Evolutionary conservation across 306 rosid species (phyloP).

Genomic region (Echinosophora koreensis): DNA sequence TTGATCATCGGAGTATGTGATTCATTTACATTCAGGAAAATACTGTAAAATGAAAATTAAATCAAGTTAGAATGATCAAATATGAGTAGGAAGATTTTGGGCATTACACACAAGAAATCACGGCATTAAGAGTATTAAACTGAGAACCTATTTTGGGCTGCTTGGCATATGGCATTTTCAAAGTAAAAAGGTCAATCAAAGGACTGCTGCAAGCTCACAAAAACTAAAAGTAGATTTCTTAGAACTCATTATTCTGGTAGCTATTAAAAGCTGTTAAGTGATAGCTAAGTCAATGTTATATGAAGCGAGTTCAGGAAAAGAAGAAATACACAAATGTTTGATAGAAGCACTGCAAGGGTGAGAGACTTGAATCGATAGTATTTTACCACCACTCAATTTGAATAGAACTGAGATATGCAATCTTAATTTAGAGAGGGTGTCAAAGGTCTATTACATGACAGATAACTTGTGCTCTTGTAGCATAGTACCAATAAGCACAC

Average conservation of each 20-base stretch:
- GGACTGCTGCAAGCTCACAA: not conserved
- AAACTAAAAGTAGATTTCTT: conserved; percentile 8
- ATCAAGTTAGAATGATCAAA: too few relatives aligned
- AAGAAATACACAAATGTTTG: not conserved
- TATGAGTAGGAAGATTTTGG: too few relatives aligned
- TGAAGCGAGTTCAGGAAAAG: conserved; percentile 33
- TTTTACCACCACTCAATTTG: conserved; percentile 2
- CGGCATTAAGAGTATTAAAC: too few relatives aligned
- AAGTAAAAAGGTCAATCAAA: not conserved
- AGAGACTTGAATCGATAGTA: conserved; percentile 6
- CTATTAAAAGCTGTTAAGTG: not conserved
- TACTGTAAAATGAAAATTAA: too few relatives aligned
- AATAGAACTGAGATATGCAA: conserved; percentile 18
- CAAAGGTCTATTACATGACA: not conserved
- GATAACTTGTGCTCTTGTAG: conserved; percentile 28
- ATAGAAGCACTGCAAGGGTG: conserved; percentile 4
- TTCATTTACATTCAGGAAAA: too few relatives aligned
- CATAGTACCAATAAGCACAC: conserved; percentile 21
- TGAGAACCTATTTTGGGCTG: too few relatives aligned
- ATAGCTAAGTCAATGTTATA: conserved; percentile 12
- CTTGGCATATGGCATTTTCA: too few relatives aligned
- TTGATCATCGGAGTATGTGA: too few relatives aligned
- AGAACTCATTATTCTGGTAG: not conserved
- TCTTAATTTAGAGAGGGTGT: conserved; percentile 10
- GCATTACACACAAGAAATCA: too few relatives aligned